Percentiles rank a stretch among this genome's conserved stretches.
Evolutionary conservation across 441 rosid species (phyloP).

Genomic region (Jatropha multifida): DNA sequence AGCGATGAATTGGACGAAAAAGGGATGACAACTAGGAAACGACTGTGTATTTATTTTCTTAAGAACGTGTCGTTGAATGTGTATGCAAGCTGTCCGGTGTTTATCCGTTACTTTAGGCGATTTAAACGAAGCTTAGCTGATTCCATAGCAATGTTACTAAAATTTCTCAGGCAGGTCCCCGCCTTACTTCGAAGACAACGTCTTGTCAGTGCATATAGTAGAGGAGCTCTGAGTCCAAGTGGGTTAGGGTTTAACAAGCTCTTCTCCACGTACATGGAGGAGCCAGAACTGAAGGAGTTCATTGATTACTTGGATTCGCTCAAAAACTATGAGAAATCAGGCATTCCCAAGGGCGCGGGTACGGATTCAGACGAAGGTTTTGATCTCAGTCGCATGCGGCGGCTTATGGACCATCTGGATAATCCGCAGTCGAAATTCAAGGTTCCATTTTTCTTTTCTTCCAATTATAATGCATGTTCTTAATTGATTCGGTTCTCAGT

Average conservation of each 20-base stretch:
- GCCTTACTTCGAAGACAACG: conserved; percentile 13
- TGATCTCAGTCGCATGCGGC: conserved; percentile 75
- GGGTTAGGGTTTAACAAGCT: conserved; percentile 23
- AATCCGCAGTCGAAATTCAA: conserved; percentile 72
- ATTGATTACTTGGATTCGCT: conserved; percentile 65
- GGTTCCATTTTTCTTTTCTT: conserved; percentile 38
- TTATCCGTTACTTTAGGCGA: background rate
- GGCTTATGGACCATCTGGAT: conserved; percentile 68
- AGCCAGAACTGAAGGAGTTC: conserved; percentile 57
- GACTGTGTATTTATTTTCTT: no score
- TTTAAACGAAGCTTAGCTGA: background rate
- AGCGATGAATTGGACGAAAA: background rate
- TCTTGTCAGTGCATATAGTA: background rate
- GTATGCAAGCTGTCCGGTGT: background rate
- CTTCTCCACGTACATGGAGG: conserved; percentile 34
- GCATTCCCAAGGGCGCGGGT: conserved; percentile 81
- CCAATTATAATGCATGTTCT: background rate
- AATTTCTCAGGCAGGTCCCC: conserved; percentile 22
- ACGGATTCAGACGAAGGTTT: conserved; percentile 84
- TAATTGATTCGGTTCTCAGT: background rate
- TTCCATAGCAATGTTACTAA: conserved; percentile 29
- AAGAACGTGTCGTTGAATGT: background rate
- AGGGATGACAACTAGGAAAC: no score
- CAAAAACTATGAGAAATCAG: conserved; percentile 82
- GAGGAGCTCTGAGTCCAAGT: conserved; percentile 2